phyloP scores from a whole-genome alignment of 805 yeast species.

The Yamadazyma nakazawae region DNA sequence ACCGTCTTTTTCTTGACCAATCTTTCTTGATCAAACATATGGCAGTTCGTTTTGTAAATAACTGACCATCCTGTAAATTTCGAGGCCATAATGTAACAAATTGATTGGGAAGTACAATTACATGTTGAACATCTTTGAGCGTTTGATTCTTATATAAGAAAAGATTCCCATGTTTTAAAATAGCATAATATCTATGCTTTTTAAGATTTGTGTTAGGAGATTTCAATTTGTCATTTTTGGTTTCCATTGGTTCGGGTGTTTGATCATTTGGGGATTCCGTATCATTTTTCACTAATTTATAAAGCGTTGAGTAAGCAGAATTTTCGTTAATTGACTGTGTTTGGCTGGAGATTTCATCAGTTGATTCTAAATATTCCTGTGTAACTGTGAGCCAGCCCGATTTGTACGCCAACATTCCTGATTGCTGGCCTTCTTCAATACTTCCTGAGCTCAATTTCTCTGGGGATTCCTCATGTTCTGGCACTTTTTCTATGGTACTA shows the following conservation, averaged over 20 bases:
- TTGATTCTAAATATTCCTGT: constrained; percentile 54
- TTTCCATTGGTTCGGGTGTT: not conserved
- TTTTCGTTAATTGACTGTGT: constrained; percentile 43
- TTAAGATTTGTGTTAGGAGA: constrained; percentile 23
- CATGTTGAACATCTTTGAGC: constrained; percentile 67
- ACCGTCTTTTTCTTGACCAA: constrained; percentile 23
- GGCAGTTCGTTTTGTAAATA: constrained; percentile 78
- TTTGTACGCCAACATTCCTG: constrained; percentile 62
- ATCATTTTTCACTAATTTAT: constrained; percentile 47
- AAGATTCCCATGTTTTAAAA: constrained; percentile 81
- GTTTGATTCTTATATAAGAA: constrained; percentile 76
- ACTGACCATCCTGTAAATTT: constrained; percentile 62
- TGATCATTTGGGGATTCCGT: not conserved
- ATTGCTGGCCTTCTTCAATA: constrained; percentile 54
- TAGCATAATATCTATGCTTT: constrained; percentile 64
- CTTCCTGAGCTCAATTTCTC: constrained; percentile 50
- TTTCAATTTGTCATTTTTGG: constrained; percentile 13
- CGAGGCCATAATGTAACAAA: constrained; percentile 87
- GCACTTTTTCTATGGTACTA: not conserved
- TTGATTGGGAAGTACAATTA: constrained; percentile 68
- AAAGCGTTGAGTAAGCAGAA: constrained; percentile 59
- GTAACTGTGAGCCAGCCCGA: constrained; percentile 87
- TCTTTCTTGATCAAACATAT: constrained; percentile 59
- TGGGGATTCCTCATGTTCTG: constrained; percentile 12
- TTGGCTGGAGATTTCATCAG: constrained; percentile 46